These are phyloP conservation scores for Draba incana DNA, from an alignment of 345 rosid species.

Conservation along the genomic window DNA sequence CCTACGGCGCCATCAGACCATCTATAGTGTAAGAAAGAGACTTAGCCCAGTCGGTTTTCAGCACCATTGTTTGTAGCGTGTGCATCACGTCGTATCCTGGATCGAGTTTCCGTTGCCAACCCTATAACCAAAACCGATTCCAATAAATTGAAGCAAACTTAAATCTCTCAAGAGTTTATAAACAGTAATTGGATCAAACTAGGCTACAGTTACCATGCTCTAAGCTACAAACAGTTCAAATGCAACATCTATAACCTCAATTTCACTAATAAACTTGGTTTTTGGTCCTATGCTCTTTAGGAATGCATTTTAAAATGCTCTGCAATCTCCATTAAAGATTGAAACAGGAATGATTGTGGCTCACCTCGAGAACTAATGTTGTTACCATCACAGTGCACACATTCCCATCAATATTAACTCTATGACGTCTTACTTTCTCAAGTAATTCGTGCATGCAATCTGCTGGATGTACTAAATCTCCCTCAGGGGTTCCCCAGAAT, in stretches of 20 bases:
- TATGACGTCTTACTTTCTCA: slow-evolving; percentile 89
- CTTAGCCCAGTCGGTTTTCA: slow-evolving; percentile 93
- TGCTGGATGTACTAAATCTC: slow-evolving; percentile 88
- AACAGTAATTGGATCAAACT: slow-evolving; percentile 18
- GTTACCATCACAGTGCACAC: slow-evolving; percentile 98
- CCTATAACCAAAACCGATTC: slow-evolving; percentile 49
- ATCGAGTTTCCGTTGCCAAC: slow-evolving; percentile 98
- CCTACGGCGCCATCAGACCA: slow-evolving; percentile 91
- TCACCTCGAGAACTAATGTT: slow-evolving; percentile 98
- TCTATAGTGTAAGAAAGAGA: slow-evolving; percentile 95
- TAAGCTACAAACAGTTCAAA: slow-evolving; percentile 10
- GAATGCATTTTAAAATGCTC: slow-evolving; percentile 9
- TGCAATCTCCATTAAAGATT: slow-evolving; percentile 3
- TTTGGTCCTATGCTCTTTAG: neutral
- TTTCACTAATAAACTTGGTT: neutral
- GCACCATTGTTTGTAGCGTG: slow-evolving; percentile 78
- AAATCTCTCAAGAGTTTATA: slow-evolving; percentile 1
- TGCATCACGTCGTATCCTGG: slow-evolving; percentile 90
- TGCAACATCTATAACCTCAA: neutral
- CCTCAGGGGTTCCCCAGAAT: slow-evolving; percentile 92
- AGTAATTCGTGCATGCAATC: slow-evolving; percentile 96
- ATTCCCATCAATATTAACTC: slow-evolving; percentile 91
- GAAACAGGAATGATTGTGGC: slow-evolving; percentile 10
- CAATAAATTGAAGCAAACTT: slow-evolving; percentile 6
- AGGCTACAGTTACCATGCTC: slow-evolving; percentile 16